phyloP scores from a whole-genome alignment of 495 filamentous ascomycete genomes.

The Aspergillus avenaceus region DNA sequence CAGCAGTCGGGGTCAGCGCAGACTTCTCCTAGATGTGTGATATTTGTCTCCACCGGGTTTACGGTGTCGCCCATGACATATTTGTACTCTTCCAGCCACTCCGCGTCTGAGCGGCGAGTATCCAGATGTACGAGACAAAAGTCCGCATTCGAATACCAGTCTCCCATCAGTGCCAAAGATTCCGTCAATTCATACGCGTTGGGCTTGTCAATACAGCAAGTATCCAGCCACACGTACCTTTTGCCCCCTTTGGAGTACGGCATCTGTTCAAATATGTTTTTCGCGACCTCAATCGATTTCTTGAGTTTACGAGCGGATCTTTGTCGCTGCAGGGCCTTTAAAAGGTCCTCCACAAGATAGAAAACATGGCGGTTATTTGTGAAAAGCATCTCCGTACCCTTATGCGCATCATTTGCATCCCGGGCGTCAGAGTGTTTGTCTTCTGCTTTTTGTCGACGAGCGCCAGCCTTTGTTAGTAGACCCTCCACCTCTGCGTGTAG shows the following conservation, averaged over 20 bases:
- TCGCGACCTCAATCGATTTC: constrained; percentile 24
- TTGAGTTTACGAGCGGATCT: constrained; percentile 40
- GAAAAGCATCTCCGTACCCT: too few species aligned
- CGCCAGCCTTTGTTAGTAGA: too few species aligned
- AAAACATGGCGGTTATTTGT: constrained; percentile 10
- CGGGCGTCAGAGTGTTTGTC: too few species aligned
- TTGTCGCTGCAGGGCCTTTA: constrained; percentile 28
- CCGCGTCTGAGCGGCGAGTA: constrained; percentile 16
- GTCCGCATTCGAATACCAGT: constrained; percentile 46
- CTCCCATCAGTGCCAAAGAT: constrained; percentile 43
- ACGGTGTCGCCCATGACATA: constrained; percentile 9
- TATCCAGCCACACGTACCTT: constrained; percentile 46
- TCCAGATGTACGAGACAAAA: constrained; percentile 45
- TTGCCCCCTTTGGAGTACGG: constrained; percentile 31
- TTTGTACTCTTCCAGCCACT: constrained; percentile 20
- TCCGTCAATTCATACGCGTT: constrained; percentile 35
- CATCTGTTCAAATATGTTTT: constrained; percentile 27
- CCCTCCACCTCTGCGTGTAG: too few species aligned
- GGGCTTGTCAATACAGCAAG: constrained; percentile 45
- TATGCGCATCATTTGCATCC: too few species aligned
- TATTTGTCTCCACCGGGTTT: too few species aligned
- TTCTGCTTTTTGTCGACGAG: too few species aligned
- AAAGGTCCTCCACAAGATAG: constrained; percentile 32
- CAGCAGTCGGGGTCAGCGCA: too few species aligned
- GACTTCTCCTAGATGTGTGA: too few species aligned